Conservation (phyloP, 495 filamentous ascomycete genomes). For the Penicillium steckii region DNA sequence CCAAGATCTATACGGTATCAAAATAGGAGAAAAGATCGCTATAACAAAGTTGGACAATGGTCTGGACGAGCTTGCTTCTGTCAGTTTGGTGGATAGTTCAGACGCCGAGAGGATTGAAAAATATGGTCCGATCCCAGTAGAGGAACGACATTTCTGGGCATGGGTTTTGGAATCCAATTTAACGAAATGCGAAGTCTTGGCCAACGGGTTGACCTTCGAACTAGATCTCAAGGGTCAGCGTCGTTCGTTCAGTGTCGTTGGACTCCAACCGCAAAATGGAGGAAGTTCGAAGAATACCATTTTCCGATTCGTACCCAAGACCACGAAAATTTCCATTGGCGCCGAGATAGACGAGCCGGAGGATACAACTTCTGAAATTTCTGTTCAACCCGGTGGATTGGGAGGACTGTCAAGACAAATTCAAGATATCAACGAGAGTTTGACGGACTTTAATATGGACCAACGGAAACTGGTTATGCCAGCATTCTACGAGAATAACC, state of each 20-base stretch:
- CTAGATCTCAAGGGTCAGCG: constrained; percentile 47
- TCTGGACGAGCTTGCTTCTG: constrained; percentile 39
- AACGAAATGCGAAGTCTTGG: constrained; percentile 43
- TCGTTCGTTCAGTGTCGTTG: constrained; percentile 42
- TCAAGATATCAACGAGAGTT: constrained; percentile 62
- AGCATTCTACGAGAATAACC: constrained; percentile 39
- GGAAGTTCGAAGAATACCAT: constrained; percentile 28
- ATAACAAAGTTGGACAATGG: constrained; percentile 45
- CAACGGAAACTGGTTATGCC: constrained; percentile 38
- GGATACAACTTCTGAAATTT: constrained; percentile 17
- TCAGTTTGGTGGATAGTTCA: constrained; percentile 53
- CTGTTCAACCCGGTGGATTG: constrained; percentile 42
- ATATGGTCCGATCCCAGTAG: constrained; percentile 33
- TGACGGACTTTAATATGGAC: constrained; percentile 54
- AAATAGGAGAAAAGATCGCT: constrained; percentile 58
- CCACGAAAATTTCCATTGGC: constrained; percentile 35
- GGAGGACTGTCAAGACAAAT: constrained; percentile 65
- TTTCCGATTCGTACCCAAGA: constrained; percentile 31
- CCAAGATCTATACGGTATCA: constrained; percentile 62
- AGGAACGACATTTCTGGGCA: constrained; percentile 59
- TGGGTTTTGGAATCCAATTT: constrained; percentile 61
- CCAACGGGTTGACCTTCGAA: constrained; percentile 45
- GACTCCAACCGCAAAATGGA: constrained; percentile 29
- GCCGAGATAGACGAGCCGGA: constrained; percentile 16
- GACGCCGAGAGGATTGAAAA: constrained; percentile 33